Percentiles rank a stretch among this genome's conserved stretches.
These are phyloP conservation scores for Coprinopsis marcescibilis DNA, from an alignment of 768 basidiomycete species.

Conservation along the genomic window DNA sequence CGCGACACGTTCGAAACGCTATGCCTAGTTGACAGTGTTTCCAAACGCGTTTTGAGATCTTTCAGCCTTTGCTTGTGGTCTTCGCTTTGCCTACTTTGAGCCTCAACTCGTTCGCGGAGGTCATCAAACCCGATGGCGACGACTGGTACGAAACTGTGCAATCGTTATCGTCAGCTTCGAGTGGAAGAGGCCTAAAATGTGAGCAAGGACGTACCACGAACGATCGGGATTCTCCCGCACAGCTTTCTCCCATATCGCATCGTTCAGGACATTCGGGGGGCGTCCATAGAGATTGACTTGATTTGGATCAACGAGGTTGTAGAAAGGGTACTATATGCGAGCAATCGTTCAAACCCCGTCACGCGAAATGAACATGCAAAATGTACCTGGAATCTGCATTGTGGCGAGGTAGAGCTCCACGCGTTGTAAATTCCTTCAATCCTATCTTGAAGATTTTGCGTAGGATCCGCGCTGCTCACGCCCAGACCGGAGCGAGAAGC, in stretches of 20 bases:
- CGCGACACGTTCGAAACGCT: constrained; percentile 63
- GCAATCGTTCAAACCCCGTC: not conserved
- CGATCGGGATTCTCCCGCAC: constrained; percentile 78
- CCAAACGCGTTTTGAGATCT: constrained; percentile 64
- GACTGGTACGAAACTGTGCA: constrained; percentile 65
- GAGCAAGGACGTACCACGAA: constrained; percentile 55
- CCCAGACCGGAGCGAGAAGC: constrained; percentile 32
- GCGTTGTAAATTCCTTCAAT: constrained; percentile 62
- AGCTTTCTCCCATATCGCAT: constrained; percentile 74
- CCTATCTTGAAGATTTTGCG: constrained; percentile 39
- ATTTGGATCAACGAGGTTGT: constrained; percentile 73
- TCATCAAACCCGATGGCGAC: constrained; percentile 80
- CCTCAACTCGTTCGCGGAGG: constrained; percentile 70
- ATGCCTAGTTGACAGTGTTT: constrained; percentile 56
- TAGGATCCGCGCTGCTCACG: constrained; percentile 35
- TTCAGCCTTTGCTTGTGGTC: constrained; percentile 64
- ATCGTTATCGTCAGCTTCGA: not conserved
- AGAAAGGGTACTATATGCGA: constrained; percentile 63
- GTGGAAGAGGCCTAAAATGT: not conserved
- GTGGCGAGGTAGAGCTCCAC: constrained; percentile 64
- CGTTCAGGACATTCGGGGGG: constrained; percentile 66
- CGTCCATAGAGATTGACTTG: constrained; percentile 63
- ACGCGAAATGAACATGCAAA: not conserved
- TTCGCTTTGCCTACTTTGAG: constrained; percentile 60
- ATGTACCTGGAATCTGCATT: constrained; percentile 77